Evolutionary conservation across 2,329 filamentous ascomycete species (phyloP).

Genomic region (Microsporum audouinii): DNA sequence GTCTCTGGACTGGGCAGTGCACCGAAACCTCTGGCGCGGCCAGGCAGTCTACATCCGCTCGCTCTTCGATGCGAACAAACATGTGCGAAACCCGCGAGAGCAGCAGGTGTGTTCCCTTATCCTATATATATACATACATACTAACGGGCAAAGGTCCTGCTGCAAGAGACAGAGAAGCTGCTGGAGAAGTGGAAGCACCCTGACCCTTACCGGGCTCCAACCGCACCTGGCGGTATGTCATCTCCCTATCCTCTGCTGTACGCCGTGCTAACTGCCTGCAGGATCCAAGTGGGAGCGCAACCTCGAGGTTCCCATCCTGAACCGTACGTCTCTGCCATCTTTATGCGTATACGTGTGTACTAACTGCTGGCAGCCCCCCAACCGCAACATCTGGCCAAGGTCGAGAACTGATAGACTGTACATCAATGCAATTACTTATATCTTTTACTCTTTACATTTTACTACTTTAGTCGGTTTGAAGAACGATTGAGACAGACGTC

Average conservation of each 20-base stretch:
- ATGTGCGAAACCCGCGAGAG: constrained; percentile 72
- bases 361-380: constrained; percentile 18
- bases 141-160: constrained; percentile 50
- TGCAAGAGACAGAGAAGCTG: constrained; percentile 78
- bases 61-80: constrained; percentile 85
- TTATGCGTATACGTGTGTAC: not conserved
- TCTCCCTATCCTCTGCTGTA: not conserved
- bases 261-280: constrained; percentile 27
- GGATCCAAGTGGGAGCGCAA: constrained; percentile 96
- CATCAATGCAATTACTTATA: not conserved
- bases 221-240: constrained; percentile 74
- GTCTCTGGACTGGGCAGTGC: constrained; percentile 87
- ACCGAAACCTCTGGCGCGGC: constrained; percentile 85
- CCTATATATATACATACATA: not conserved
- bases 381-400: constrained; percentile 13
- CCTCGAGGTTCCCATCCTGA: constrained; percentile 63
- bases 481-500: not conserved
- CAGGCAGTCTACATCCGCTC: constrained; percentile 93
- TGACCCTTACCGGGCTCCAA: constrained; percentile 80
- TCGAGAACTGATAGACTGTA: not conserved
- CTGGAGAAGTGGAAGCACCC: constrained; percentile 95
- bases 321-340: constrained; percentile 49
- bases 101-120: constrained; percentile 53
- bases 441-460: not conserved
- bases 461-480: not conserved